These are phyloP conservation scores for Penicillium sp. DNA, from an alignment of 2,329 filamentous ascomycete genomes.

Conservation along the genomic window DNA sequence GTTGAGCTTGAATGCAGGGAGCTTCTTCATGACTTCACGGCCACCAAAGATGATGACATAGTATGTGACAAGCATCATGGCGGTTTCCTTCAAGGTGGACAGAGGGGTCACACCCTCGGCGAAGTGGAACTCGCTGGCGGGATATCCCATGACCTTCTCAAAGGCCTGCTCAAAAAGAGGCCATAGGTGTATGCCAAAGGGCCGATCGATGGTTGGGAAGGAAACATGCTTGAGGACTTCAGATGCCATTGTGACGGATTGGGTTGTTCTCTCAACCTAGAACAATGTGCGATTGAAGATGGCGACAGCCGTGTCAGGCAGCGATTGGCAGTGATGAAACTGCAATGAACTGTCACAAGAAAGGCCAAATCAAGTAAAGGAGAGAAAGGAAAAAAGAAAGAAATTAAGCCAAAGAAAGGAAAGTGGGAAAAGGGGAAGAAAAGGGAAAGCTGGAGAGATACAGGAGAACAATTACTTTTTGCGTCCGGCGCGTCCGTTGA, in stretches of 20 bases:
- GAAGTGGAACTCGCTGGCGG: conserved; percentile 83
- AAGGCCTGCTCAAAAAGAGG: conserved; percentile 89
- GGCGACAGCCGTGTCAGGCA: conserved; percentile 3
- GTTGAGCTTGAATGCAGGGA: conserved; percentile 82
- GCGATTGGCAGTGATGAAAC: conserved; percentile 2
- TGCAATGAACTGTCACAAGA: background rate
- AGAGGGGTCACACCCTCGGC: conserved; percentile 77
- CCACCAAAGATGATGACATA: conserved; percentile 93
- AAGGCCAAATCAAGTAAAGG: background rate
- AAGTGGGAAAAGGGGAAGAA: conserved; percentile 61
- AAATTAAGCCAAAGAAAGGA: conserved; percentile 6
- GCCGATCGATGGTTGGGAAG: conserved; percentile 80
- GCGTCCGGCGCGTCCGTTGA: conserved; percentile 30
- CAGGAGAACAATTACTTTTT: conserved; percentile 24
- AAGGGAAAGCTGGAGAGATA: conserved; percentile 46
- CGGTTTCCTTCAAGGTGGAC: conserved; percentile 82
- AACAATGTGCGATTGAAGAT: background rate
- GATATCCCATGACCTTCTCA: conserved; percentile 73
- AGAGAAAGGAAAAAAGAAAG: conserved; percentile 61
- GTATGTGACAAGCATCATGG: conserved; percentile 79
- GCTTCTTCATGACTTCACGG: conserved; percentile 85
- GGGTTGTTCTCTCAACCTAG: conserved; percentile 8
- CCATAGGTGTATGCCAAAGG: conserved; percentile 90
- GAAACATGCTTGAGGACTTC: conserved; percentile 54
- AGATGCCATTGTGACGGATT: conserved; percentile 44